Percentiles rank a stretch among this genome's conserved stretches.
phyloP scores from a whole-genome alignment of 352 stramenopile species.

The Globisporangium cederbergense region DNA sequence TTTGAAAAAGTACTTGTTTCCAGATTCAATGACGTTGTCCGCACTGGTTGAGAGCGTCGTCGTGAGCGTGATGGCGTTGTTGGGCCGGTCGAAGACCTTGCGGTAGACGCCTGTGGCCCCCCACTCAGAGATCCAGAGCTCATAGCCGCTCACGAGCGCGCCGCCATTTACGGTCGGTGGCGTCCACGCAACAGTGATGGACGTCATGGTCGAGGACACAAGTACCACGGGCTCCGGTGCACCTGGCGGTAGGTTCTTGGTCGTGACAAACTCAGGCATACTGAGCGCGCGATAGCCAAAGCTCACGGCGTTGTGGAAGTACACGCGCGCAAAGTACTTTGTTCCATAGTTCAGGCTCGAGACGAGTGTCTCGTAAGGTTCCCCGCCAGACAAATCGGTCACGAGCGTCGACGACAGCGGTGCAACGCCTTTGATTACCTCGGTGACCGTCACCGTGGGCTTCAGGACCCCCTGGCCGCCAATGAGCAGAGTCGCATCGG shows the following conservation, averaged over 20 bases:
- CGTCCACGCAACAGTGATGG: conserved; percentile 91
- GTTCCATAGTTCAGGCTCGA: conserved; percentile 76
- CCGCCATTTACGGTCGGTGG: conserved; percentile 90
- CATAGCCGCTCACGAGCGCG: conserved; percentile 91
- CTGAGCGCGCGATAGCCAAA: conserved; percentile 76
- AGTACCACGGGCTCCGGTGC: conserved; percentile 83
- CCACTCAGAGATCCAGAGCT: conserved; percentile 96
- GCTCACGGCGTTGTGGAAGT: conserved; percentile 87
- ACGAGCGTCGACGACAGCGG: conserved; percentile 46
- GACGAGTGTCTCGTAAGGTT: conserved; percentile 68
- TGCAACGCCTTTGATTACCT: conserved; percentile 52
- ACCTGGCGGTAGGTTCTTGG: conserved; percentile 87
- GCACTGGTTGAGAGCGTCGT: conserved; percentile 76
- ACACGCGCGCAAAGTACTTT: conserved; percentile 89
- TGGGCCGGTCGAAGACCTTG: conserved; percentile 94
- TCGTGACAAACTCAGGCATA: conserved; percentile 71
- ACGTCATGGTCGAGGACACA: conserved; percentile 83
- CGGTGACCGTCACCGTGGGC: conserved; percentile 44
- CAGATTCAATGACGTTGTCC: conserved; percentile 89
- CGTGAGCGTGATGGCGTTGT: conserved; percentile 56
- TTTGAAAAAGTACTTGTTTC: conserved; percentile 92
- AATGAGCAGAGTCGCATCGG: conserved; percentile 37
- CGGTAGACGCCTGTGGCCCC: conserved; percentile 55
- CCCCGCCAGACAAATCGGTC: conserved; percentile 73
- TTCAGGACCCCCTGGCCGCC: conserved; percentile 33